These are phyloP conservation scores for Talaromyces amestolkiae DNA, from an alignment of 2,329 filamentous ascomycete species.

Conservation along the genomic window DNA sequence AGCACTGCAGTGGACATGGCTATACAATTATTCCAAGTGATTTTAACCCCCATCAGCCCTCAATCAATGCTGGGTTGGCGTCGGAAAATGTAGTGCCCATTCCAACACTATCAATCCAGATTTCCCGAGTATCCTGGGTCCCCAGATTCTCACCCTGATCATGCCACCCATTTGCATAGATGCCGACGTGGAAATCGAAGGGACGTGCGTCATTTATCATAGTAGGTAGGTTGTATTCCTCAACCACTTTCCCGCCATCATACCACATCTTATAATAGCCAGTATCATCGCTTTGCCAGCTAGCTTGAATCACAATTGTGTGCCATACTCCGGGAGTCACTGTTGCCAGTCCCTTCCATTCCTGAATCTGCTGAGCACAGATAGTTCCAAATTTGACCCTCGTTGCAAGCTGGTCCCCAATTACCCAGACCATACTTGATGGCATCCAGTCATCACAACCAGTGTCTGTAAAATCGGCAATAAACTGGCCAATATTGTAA, in stretches of 20 bases:
- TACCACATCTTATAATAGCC: conserved; percentile 51
- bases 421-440: conserved; percentile 49
- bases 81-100: conserved; percentile 44
- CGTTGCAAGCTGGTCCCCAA: conserved; percentile 44
- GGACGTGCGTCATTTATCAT: conserved; percentile 45
- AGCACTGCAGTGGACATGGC: not conserved
- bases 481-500: conserved; percentile 54
- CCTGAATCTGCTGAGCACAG: conserved; percentile 35
- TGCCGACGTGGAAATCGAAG: conserved; percentile 49
- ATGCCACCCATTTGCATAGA: conserved; percentile 54
- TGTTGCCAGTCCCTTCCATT: conserved; percentile 37
- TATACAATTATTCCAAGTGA: not conserved
- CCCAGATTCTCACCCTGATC: conserved; percentile 43
- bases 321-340: conserved; percentile 50
- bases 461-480: conserved; percentile 48
- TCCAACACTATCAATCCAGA: conserved; percentile 54
- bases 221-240: conserved; percentile 42
- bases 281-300: conserved; percentile 46
- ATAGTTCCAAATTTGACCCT: conserved; percentile 45
- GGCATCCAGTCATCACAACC: conserved; percentile 52
- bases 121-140: conserved; percentile 44
- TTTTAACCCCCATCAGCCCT: not conserved
- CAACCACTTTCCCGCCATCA: conserved; percentile 47
- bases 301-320: conserved; percentile 46
- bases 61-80: conserved; percentile 31